A percentile compares a stretch with the other conserved stretches of the same genome.
Conservation (phyloP, 2,329 filamentous ascomycete species). For the Colletotrichum endophyticum region DNA sequence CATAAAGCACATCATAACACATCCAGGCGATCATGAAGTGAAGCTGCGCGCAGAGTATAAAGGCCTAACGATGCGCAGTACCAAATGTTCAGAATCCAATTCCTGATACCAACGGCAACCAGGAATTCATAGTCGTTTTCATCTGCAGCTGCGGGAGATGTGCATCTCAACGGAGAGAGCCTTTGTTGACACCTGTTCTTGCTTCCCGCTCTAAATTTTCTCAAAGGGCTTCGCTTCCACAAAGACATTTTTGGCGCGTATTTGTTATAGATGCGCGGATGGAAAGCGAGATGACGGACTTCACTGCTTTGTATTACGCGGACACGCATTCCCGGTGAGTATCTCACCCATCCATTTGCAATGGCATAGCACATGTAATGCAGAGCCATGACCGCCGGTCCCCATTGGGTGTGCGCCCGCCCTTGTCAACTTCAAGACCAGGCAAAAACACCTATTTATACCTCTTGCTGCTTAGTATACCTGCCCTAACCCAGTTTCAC, state of each 20-base stretch:
- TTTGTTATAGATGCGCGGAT: background rate
- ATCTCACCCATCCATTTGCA: background rate
- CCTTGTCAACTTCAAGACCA: background rate
- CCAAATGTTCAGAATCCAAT: background rate
- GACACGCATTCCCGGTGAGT: background rate
- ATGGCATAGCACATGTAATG: background rate
- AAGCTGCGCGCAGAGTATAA: background rate
- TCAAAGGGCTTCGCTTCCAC: accelerated
- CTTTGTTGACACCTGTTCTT: background rate
- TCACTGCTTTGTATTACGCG: background rate
- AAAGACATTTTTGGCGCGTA: background rate
- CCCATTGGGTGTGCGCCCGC: background rate
- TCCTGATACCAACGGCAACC: background rate
- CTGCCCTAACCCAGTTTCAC: background rate
- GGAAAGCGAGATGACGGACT: background rate
- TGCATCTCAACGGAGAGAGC: background rate
- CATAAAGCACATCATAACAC: background rate
- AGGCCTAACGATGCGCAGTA: background rate
- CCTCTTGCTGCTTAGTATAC: background rate
- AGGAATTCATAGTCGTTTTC: background rate
- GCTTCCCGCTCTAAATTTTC: background rate
- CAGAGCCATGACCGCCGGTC: background rate
- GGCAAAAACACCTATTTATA: background rate
- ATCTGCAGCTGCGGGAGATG: no score
- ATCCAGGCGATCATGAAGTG: background rate